phyloP scores from a whole-genome alignment of 345 rosid species.

The Noccaea bulbosa region DNA sequence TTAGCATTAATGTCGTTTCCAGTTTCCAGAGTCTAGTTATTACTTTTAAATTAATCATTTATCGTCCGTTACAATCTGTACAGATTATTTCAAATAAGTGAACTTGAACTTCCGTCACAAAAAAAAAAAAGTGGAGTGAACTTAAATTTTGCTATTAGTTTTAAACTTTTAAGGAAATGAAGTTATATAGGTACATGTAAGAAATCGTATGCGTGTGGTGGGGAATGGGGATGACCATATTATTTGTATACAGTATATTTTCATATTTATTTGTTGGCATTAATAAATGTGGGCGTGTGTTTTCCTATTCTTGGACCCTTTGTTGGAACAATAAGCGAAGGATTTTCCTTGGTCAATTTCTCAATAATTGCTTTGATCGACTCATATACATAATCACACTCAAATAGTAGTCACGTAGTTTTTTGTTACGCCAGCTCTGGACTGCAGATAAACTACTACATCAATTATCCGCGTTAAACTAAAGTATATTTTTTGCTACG shows the following conservation, averaged over 20 bases:
- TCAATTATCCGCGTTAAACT: not conserved
- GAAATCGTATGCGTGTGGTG: constrained; percentile 6
- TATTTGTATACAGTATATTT: not conserved
- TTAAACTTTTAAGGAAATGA: too few relatives aligned
- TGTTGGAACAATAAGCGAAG: constrained; percentile 28
- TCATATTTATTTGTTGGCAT: not conserved
- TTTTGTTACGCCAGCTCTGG: too few relatives aligned
- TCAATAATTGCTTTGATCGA: constrained; percentile 21
- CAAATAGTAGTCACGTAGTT: not conserved
- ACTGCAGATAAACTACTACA: too few relatives aligned
- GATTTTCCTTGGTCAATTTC: constrained; percentile 33
- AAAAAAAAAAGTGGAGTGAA: too few relatives aligned
- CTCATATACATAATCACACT: constrained; percentile 4
- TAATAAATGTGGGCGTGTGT: constrained; percentile 23
- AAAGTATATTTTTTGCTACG: not conserved
- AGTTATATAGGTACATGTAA: not conserved
- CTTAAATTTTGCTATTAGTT: too few relatives aligned
- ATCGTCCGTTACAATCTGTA: not conserved
- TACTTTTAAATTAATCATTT: not conserved
- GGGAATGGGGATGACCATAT: not conserved
- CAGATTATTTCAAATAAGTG: too few relatives aligned
- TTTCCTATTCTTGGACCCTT: constrained; percentile 16
- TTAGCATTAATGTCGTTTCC: not conserved
- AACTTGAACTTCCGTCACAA: too few relatives aligned
- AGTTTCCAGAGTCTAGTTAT: not conserved